Base-by-base conservation (phyloP, 2,329 filamentous ascomycete genomes). In the Sphaerostilbella broomeana region DNA sequence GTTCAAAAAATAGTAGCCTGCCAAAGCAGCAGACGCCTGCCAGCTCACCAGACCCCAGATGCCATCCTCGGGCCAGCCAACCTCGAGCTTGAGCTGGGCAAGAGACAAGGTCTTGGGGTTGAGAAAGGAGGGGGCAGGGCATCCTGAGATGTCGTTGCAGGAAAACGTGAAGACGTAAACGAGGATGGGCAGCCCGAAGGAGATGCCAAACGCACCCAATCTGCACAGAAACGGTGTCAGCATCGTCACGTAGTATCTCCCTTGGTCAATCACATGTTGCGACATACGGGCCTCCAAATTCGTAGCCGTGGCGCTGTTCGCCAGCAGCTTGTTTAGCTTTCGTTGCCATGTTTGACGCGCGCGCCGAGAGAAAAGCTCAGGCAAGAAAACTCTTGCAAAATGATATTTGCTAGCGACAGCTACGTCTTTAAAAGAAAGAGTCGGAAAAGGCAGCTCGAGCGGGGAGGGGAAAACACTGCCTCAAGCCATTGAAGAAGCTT, bases 71-170 rank as follows among this genome's bases (percentile, higher is more conserved):
- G 83, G 84, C 86, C 89, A 95, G 51, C 84, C 87, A 29, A 86
- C 77, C 55, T 95, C 87, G 40, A 69, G 59, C 67, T 90, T 92
- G 51, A 95, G 67, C 52, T 77, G 75, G 15, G 81, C 75, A 33
- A 88, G 67, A 28, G 79, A 79, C 44, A 95, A 65, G 7, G 76
- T 83, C 41, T 74, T 79, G 21, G 85, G 88, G 50, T 74, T 72
- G 25, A 94, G 73, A 7, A 90, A 71, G 4, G 85, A 87, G 4
- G 89, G 87, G 3, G 86, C 81, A 32, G 90, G 92, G 58, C 92
- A 97, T 43, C 92, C 90, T 7, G 86, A 83, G 47, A 94, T 70
- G 60, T 97, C 89, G 66, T 95, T 97, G 73, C 90, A 95, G 53
- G 83, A 70, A 57, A 95, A 94, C 32, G 81, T 74, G 57, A 90